A percentile compares a stretch with the other conserved stretches of the same genome.
Conservation (phyloP, 116 monocot species). For the Thalassia testudinum region DNA sequence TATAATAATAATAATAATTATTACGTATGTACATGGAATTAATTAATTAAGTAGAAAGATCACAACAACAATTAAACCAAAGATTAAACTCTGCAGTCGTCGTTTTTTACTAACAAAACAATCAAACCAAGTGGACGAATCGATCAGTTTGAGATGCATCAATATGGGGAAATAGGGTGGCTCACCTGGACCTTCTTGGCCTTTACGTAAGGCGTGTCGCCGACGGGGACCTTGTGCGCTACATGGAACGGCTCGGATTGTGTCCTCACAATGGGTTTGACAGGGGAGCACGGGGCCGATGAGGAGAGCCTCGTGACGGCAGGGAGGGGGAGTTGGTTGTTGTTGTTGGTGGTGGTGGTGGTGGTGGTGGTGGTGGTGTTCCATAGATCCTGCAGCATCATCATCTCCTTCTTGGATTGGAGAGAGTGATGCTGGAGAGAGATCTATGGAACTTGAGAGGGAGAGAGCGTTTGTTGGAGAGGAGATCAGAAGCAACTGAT, state of each 20-base stretch:
- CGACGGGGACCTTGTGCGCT: conserved; percentile 72
- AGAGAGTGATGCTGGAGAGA: too few species aligned
- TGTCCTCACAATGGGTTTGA: conserved; percentile 23
- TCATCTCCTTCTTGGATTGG: neutral
- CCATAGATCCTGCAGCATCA: conserved; percentile 35
- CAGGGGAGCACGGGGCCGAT: conserved; percentile 56
- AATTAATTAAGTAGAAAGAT: too few species aligned
- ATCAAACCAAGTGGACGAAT: neutral
- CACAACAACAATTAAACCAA: too few species aligned
- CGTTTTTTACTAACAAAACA: too few species aligned
- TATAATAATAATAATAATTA: too few species aligned
- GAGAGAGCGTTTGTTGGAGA: too few species aligned
- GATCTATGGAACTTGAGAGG: too few species aligned
- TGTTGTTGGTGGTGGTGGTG: conserved; percentile 1
- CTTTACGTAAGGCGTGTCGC: conserved; percentile 80
- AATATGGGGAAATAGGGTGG: too few species aligned
- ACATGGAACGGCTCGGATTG: conserved; percentile 38
- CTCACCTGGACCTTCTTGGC: conserved; percentile 89
- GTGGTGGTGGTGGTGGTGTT: conserved; percentile 1
- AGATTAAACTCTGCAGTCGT: too few species aligned
- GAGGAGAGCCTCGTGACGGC: conserved; percentile 24
- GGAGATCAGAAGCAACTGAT: too few species aligned
- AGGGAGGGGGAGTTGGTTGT: too few species aligned
- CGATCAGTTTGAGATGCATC: neutral
- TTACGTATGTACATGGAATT: too few species aligned